These are phyloP conservation scores for Solanum aculeatissimum DNA, from an alignment of 305 asterid genomes.

Conservation along the genomic window DNA sequence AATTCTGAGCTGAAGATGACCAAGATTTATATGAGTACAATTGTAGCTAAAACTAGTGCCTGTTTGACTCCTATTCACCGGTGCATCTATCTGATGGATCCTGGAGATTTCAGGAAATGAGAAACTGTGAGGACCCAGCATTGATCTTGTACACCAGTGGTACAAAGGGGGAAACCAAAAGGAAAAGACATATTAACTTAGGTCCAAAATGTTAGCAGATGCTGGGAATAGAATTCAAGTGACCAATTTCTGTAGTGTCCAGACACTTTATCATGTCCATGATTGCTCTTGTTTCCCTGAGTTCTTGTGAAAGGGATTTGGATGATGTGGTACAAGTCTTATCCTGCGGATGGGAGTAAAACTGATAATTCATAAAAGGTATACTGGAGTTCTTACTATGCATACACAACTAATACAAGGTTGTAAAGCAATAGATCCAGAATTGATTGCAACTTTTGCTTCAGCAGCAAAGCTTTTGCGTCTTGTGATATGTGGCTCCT, in stretches of 20 bases:
- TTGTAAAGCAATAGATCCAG: slow-evolving; percentile 72
- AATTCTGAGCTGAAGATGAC: slow-evolving; percentile 82
- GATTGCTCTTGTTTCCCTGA: background rate
- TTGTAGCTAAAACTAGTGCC: slow-evolving; percentile 65
- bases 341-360: slow-evolving; percentile 47
- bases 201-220: slow-evolving; percentile 74
- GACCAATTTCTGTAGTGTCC: slow-evolving; percentile 82
- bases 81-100: slow-evolving; percentile 12
- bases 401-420: slow-evolving; percentile 88
- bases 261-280: slow-evolving; percentile 87
- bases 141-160: slow-evolving; percentile 86
- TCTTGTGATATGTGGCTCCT: slow-evolving; percentile 95
- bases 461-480: slow-evolving; percentile 69
- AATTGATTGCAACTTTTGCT: slow-evolving; percentile 51
- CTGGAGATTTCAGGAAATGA: background rate
- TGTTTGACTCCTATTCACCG: slow-evolving; percentile 53
- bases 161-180: slow-evolving; percentile 86
- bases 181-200: slow-evolving; percentile 79
- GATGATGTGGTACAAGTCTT: slow-evolving; percentile 92
- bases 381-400: slow-evolving; percentile 91
- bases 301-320: slow-evolving; percentile 68
- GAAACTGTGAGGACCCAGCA: slow-evolving; percentile 49
- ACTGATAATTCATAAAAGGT: slow-evolving; percentile 59
- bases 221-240: slow-evolving; percentile 68
- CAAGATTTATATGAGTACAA: slow-evolving; percentile 56